Conservation (phyloP, 2,329 filamentous ascomycete species). For the Curvularia eragrostidis region DNA sequence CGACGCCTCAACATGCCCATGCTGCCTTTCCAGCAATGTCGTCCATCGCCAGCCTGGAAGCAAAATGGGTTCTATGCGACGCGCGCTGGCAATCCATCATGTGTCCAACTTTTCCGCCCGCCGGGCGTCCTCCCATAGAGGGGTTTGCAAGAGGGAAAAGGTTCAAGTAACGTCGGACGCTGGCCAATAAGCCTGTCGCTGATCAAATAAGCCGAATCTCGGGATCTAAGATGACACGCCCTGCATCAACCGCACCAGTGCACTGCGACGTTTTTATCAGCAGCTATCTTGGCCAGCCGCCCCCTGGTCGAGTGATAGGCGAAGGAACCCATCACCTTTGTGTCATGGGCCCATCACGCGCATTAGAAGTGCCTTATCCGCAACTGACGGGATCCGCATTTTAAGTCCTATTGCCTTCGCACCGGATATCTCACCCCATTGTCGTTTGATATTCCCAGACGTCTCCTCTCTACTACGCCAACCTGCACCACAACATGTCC, state of each 20-base stretch:
- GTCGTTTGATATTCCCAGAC: slow-evolving; percentile 26
- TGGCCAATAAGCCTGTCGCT: slow-evolving; percentile 29
- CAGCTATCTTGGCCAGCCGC: slow-evolving; percentile 34
- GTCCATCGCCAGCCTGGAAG: slow-evolving; percentile 10
- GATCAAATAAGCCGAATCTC: slow-evolving; percentile 32
- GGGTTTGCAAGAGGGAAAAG: slow-evolving; percentile 17
- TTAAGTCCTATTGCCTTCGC: slow-evolving; percentile 23
- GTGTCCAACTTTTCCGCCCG: slow-evolving; percentile 36
- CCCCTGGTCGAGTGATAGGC: slow-evolving; percentile 28
- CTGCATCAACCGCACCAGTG: slow-evolving; percentile 30
- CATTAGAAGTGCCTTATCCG: slow-evolving; percentile 26
- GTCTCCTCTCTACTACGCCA: slow-evolving; percentile 12
- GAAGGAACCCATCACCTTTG: slow-evolving; percentile 36
- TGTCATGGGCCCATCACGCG: slow-evolving; percentile 32
- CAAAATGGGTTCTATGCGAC: slow-evolving; percentile 14
- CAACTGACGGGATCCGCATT: slow-evolving; percentile 29
- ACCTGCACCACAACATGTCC: slow-evolving; percentile 34
- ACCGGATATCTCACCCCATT: slow-evolving; percentile 28
- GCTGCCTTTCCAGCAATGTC: slow-evolving; percentile 11
- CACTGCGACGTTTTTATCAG: slow-evolving; percentile 36
- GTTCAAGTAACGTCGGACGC: slow-evolving; percentile 2
- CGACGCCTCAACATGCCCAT: slow-evolving; percentile 17
- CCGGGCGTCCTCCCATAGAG: slow-evolving; percentile 38
- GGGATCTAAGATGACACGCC: slow-evolving; percentile 28
- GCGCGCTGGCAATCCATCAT: slow-evolving; percentile 17